A percentile compares a stretch with the other conserved stretches of the same genome.
Evolutionary conservation across 208 protist species (phyloP).

Genomic region (Wallacemonas sp.): DNA sequence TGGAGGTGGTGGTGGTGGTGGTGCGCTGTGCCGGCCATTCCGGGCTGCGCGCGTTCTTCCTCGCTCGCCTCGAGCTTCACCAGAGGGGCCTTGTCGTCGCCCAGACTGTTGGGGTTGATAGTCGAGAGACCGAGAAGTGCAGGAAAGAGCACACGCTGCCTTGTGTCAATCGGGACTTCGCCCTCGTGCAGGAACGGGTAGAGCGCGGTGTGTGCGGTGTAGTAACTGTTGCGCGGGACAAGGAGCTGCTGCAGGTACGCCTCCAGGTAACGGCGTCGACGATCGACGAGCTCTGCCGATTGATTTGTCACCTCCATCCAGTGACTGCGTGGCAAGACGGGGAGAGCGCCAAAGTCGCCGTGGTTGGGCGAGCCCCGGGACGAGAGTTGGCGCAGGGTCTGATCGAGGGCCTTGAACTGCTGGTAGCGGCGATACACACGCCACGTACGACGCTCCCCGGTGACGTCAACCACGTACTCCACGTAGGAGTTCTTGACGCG

Average conservation of each 20-base stretch:
- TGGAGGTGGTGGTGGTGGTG: too few relatives aligned
- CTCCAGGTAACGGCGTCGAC: constrained; percentile 72
- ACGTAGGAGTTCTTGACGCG: constrained; percentile 67
- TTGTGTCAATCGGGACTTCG: constrained; percentile 48
- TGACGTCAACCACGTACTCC: constrained; percentile 78
- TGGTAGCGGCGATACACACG: constrained; percentile 84
- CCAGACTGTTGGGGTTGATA: neutral
- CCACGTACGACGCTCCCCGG: constrained; percentile 43
- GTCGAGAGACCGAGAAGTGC: constrained; percentile 12
- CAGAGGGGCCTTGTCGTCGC: neutral
- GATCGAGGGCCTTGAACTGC: constrained; percentile 79
- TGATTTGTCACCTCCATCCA: constrained; percentile 91
- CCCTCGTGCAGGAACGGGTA: constrained; percentile 86
- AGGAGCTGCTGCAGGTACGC: constrained; percentile 88
- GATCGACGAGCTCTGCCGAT: constrained; percentile 75
- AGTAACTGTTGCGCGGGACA: constrained; percentile 77
- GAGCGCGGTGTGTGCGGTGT: constrained; percentile 59
- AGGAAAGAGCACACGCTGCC: constrained; percentile 2
- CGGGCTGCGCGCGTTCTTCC: neutral
- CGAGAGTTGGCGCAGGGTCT: constrained; percentile 62
- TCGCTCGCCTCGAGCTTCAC: neutral
- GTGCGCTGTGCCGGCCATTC: too few relatives aligned
- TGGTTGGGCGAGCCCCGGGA: constrained; percentile 34
- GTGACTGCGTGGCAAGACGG: constrained; percentile 75
- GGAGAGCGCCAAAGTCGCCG: constrained; percentile 75